These are phyloP conservation scores for Limnomonas spitsbergensis DNA, from an alignment of 139 green algal genomes.

Conservation along the genomic window DNA sequence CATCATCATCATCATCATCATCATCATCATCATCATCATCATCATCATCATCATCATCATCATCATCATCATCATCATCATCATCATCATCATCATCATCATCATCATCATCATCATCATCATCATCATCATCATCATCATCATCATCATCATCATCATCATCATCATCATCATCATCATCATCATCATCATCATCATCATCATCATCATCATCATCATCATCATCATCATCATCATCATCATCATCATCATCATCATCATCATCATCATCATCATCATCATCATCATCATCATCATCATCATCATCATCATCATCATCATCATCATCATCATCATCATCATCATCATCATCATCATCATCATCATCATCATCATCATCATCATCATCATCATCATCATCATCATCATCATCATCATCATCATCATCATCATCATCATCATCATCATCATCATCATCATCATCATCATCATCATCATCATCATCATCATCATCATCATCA, in stretches of 20 bases:
- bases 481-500: constrained; percentile 8
- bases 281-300: constrained; percentile 8
- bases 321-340: constrained; percentile 8
- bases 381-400: constrained; percentile 8
- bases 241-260: constrained; percentile 8
- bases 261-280: constrained; percentile 8
- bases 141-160: constrained; percentile 8
- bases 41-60: constrained; percentile 8
- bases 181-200: constrained; percentile 8
- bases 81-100: constrained; percentile 8
- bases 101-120: constrained; percentile 8
- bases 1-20: constrained; percentile 8
- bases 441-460: constrained; percentile 8
- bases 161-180: constrained; percentile 8
- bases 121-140: constrained; percentile 8
- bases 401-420: constrained; percentile 8
- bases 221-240: constrained; percentile 8
- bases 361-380: constrained; percentile 8
- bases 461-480: constrained; percentile 8
- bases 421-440: constrained; percentile 8
- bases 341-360: constrained; percentile 8
- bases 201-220: constrained; percentile 8
- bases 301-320: constrained; percentile 8
- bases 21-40: constrained; percentile 8
- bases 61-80: constrained; percentile 8